phyloP scores from a whole-genome alignment of 2,329 filamentous ascomycete species.

The Eutypa lata region DNA sequence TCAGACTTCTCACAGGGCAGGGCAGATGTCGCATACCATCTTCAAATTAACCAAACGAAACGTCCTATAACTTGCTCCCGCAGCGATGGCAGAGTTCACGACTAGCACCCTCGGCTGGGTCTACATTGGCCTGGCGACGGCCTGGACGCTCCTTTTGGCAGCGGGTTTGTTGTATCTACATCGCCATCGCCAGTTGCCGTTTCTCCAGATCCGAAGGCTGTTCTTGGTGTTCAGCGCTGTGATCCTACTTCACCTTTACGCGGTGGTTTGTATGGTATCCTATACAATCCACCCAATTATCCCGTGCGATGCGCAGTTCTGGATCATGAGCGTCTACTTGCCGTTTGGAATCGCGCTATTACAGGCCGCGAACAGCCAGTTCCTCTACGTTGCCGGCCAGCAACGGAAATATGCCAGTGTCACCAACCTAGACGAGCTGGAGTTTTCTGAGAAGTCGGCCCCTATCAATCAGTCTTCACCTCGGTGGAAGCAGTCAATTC shows the following conservation, averaged over 20 bases:
- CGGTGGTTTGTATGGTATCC: conserved; percentile 27
- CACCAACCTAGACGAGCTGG: conserved; percentile 16
- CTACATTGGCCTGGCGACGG: conserved; percentile 11
- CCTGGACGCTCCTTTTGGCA: conserved; percentile 18
- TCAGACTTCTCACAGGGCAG: background rate
- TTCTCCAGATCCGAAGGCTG: conserved; percentile 30
- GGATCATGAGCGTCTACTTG: conserved; percentile 65
- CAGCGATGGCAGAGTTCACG: background rate
- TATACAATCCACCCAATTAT: conserved; percentile 28
- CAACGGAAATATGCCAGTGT: conserved; percentile 42
- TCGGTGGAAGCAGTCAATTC: conserved; percentile 17
- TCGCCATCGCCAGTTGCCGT: conserved; percentile 19
- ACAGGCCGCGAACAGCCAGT: conserved; percentile 60
- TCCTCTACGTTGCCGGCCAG: conserved; percentile 54
- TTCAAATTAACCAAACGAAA: background rate
- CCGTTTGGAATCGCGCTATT: conserved; percentile 65
- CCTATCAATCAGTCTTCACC: conserved; percentile 21
- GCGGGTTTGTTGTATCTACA: conserved; percentile 21
- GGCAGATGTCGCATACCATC: background rate
- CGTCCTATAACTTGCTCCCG: background rate
- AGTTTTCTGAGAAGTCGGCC: conserved; percentile 12
- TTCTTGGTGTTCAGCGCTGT: conserved; percentile 23
- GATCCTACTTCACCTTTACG: conserved; percentile 18
- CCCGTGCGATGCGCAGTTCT: conserved; percentile 58
- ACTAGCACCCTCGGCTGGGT: conserved; percentile 10